Evolutionary conservation across 208 protist genomes (phyloP).

Genomic region (Leishmania major): DNA sequence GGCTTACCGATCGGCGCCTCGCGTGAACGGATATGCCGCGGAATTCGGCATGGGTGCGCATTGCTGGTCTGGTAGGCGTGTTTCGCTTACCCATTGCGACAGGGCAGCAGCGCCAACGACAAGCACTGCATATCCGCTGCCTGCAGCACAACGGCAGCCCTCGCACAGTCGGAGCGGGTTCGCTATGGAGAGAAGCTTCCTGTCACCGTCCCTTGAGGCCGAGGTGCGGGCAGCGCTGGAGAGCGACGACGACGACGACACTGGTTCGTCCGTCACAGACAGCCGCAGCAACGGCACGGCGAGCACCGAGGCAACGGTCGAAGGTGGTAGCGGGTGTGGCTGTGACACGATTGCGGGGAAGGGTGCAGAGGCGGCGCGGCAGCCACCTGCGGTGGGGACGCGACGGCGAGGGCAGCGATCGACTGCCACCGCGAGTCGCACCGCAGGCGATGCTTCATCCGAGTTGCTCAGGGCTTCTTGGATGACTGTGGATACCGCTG

Average conservation of each 20-base stretch:
- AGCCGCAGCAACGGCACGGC: neutral
- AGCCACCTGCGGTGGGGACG: neutral
- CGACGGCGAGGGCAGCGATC: neutral
- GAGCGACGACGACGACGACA: conserved; percentile 6
- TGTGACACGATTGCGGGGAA: neutral
- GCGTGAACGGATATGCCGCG: neutral
- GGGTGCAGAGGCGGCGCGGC: neutral
- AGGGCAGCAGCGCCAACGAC: neutral
- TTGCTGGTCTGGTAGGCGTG: conserved; percentile 20
- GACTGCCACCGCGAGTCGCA: neutral
- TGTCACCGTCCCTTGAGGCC: conserved; percentile 18
- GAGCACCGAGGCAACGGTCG: neutral
- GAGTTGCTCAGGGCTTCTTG: neutral
- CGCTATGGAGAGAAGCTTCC: conserved; percentile 21
- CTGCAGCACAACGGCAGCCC: neutral
- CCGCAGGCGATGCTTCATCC: neutral
- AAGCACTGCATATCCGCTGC: neutral
- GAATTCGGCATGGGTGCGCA: neutral
- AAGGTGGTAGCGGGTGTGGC: neutral
- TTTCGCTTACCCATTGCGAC: neutral
- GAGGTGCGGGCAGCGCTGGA: conserved; percentile 22
- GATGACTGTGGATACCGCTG: neutral
- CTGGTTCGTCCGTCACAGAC: neutral
- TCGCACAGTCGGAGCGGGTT: conserved; percentile 9
- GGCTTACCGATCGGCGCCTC: neutral